Evolutionary conservation across 164 flowering plant species (phyloP), one percentile per base, ranked within the genome.

Genomic region (Nelumbo lutea): DNA sequence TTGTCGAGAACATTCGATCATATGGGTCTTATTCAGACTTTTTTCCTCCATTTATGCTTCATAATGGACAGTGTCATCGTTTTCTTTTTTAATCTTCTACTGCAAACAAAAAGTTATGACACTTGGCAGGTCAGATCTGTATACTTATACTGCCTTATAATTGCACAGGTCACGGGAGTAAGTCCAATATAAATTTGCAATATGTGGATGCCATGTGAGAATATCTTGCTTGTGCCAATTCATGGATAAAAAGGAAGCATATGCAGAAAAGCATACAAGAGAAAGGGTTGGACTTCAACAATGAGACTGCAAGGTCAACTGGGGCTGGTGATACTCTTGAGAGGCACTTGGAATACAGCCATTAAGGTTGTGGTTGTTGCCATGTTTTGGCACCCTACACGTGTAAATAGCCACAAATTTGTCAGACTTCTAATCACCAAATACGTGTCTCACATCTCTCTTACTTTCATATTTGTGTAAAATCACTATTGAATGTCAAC

Each of bases 151-250:
- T 39, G 61, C 27, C 8, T 53, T 69, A 60, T 1, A 67, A 38
- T 38, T 50, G 27, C 71, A 78, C 82, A 84, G 87, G 74, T 78
- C 44, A 81, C 85, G 40, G 78, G 81, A 73, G 85, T 77, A 61
- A 84, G 85, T 64, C 87, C 87, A 10, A 82, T 84, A 75, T 84
- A 72, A 75, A 61, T 13, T 61, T 51, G n/a, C 40, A 5, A 59
- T 40, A 14, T 59, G 61, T 14, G 10, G 42, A 2, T 59, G 41
- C 4, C n/a, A 59, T 41, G 9, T 10, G 4, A 38, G 42, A 6
- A 59, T 10, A 15, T 27, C 62, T 27, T 58, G 27, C n/a, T 58
- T 39, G 40, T 7, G 40, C 38, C 6, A 59, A 15, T 6, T 50
- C 53, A 50, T 50, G 53, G 53, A 50, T 9, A 50, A 2, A 40